Evolutionary conservation across 2,329 filamentous ascomycete genomes (phyloP), one percentile per base, ranked within the genome.

Genomic region (Aspergillus sp.): DNA sequence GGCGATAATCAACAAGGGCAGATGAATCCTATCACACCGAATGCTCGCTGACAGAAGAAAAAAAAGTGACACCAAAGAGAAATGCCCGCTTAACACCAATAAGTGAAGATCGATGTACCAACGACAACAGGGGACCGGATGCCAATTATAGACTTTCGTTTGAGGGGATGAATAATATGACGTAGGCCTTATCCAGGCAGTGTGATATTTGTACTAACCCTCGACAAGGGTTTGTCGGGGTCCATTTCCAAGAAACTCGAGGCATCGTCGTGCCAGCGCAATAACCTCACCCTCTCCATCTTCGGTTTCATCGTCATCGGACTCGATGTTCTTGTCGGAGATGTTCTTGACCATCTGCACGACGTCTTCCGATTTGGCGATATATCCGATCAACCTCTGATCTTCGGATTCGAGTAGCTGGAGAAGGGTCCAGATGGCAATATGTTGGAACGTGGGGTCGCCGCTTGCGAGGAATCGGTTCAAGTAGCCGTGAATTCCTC

Each of bases 391-490:
- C n/a, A 99, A 82, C 57, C 87, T 89, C 77, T 90, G 88, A 73
- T 99, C 94, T 74, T 96, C 93, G 0, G 94, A 97, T 77, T 99
- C 95, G 54, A 99, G 88, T 4, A 99, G 85, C 73, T 99, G 95
- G 3, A 99, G 85, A 52, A 99, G 80, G 1, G 95, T 99, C 95
- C 95, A 99, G 64, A 98, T 96, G 54, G 95, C 95, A 72, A 99
- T 99, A 74, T 99, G 95, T 77, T 99, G 95, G 82, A 99, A 99
- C 0, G 95, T 99, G 0, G 95, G 88, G 73, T 99, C 95, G 46
- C 93, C 94, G 64, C 92, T 97, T 49, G 90, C 91, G 18, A 99
- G 84, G 82, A 99, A 99, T 56, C 94, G 88, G 69, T 88, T 90
- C 39, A 99, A 84, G 73, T 99, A 99, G 56, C 95, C 95, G 72